These are phyloP conservation scores for Cucurbitaria berberidis DNA, from an alignment of 2,329 filamentous ascomycete genomes.

Conservation along the genomic window DNA sequence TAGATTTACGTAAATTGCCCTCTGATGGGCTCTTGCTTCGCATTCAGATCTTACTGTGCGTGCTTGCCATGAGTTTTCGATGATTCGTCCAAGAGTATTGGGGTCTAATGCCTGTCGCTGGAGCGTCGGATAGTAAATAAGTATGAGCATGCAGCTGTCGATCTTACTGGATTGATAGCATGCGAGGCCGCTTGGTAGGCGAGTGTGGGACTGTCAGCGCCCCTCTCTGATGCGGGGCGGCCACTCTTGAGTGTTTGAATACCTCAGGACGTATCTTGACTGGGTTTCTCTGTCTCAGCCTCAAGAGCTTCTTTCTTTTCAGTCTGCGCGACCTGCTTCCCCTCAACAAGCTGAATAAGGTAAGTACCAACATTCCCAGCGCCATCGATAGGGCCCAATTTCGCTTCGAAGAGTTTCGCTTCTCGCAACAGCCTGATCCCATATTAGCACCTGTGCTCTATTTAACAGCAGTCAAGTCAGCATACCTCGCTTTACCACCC, in stretches of 20 bases:
- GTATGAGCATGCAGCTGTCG: neutral
- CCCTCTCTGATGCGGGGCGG: neutral
- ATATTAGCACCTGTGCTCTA: slow-evolving; percentile 8
- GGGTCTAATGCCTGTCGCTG: neutral
- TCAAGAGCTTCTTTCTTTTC: slow-evolving; percentile 4
- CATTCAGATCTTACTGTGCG: no score
- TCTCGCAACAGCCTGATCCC: slow-evolving; percentile 76
- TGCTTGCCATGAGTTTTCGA: no score
- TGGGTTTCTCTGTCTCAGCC: neutral
- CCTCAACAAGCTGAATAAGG: slow-evolving; percentile 68
- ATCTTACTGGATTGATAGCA: neutral
- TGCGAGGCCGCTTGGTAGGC: neutral
- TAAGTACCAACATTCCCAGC: slow-evolving; percentile 75
- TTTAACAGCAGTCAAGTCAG: slow-evolving; percentile 3
- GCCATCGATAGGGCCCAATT: slow-evolving; percentile 78
- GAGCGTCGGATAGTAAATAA: neutral
- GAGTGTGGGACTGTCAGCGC: no score
- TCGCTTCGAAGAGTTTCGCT: slow-evolving; percentile 72
- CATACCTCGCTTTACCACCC: slow-evolving; percentile 74
- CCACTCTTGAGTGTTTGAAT: neutral
- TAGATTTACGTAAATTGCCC: no score
- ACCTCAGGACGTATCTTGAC: neutral
- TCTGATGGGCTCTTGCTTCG: no score
- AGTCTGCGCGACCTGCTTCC: slow-evolving; percentile 55
- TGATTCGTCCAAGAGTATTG: no score